phyloP scores from a whole-genome alignment of 768 basidiomycete genomes.

The Termitomyces bulborhizus region DNA sequence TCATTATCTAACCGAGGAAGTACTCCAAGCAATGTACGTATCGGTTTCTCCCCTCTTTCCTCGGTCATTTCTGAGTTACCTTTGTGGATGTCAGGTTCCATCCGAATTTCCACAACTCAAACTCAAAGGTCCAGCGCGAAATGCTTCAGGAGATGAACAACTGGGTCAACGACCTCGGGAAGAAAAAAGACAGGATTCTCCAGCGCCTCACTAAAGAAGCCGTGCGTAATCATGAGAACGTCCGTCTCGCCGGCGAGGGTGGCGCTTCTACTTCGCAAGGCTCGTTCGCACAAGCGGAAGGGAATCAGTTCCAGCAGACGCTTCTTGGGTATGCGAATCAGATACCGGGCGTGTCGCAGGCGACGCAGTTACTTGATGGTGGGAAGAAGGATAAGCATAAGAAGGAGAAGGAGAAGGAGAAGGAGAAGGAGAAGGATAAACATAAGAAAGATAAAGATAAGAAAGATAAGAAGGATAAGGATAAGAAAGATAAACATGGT shows the following conservation, averaged over 20 bases:
- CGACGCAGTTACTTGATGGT: conserved; percentile 30
- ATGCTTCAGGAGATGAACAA: conserved; percentile 65
- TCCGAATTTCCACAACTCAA: conserved; percentile 67
- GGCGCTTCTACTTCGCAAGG: conserved; percentile 41
- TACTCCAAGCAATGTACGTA: conserved; percentile 60
- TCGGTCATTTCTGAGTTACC: too few species aligned
- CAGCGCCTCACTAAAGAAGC: conserved; percentile 56
- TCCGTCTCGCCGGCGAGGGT: conserved; percentile 50
- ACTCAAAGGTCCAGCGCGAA: conserved; percentile 63
- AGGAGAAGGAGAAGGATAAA: conserved; percentile 16
- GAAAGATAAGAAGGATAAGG: conserved; percentile 15
- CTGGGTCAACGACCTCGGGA: conserved; percentile 53
- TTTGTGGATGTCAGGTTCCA: conserved; percentile 52
- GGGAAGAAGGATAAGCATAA: conserved; percentile 22
- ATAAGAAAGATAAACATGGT: conserved; percentile 4
- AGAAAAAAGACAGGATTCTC: conserved; percentile 42
- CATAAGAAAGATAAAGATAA: conserved; percentile 18
- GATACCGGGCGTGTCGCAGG: conserved; percentile 43
- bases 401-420: conserved; percentile 16
- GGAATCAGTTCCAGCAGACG: conserved; percentile 40
- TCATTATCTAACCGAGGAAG: conserved; percentile 50
- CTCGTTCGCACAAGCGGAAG: conserved; percentile 41
- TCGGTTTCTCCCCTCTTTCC: not conserved
- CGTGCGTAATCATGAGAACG: conserved; percentile 69
- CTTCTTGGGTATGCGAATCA: conserved; percentile 38